Base-by-base conservation (phyloP, 2,329 filamentous ascomycete species). In the Raffaelea ambrosiae region DNA sequence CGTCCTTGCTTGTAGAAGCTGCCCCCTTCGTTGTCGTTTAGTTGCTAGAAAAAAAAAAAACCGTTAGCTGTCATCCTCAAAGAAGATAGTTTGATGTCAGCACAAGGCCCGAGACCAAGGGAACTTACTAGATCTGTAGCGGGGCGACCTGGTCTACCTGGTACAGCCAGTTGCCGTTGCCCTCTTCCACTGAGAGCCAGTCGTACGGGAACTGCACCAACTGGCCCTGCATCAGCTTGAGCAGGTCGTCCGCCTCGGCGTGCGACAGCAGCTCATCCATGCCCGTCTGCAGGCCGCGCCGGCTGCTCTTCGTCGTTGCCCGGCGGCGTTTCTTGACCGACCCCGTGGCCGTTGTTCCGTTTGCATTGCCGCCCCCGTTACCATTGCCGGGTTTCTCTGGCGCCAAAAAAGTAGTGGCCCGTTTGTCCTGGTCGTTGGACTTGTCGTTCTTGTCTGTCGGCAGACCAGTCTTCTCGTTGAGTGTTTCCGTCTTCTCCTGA, bases 91-190 rank as follows among this genome's bases (percentile, higher is more conserved):
- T n/a, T n/a, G n/a, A n/a, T n/a, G n/a, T n/a, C n/a, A n/a, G 14
- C 29, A 33, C 8, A 8, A 33, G 29, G 29, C 29, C 8, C 29
- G 14, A 14, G 14, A 33, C 29, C 29, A 33, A 33, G 29, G 29
- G n/a, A 20, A 76, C 85, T 83, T 74, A 88, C 86, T 98, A 98
- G 60, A 98, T 97, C 69, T 96, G 89, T 67, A 98, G 73, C 48
- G 93, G 93, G 58, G 93, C 94, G 62, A 98, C 84, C 65, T 94
- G 85, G 65, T 98, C 93, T 48, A 97, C 88, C 61, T 91, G 88
- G 67, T 95, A 97, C 53, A 96, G 77, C 93, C 93, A 98, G 62
- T 96, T 95, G 48, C 89, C 88, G 55, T 88, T 90, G 60, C 83
- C 81, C 70, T 97, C 93, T 68, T 97, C 93, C 48, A 84, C 86